Evolutionary conservation across 495 filamentous ascomycete genomes (phyloP).

Genomic region (Daldinia childiae): DNA sequence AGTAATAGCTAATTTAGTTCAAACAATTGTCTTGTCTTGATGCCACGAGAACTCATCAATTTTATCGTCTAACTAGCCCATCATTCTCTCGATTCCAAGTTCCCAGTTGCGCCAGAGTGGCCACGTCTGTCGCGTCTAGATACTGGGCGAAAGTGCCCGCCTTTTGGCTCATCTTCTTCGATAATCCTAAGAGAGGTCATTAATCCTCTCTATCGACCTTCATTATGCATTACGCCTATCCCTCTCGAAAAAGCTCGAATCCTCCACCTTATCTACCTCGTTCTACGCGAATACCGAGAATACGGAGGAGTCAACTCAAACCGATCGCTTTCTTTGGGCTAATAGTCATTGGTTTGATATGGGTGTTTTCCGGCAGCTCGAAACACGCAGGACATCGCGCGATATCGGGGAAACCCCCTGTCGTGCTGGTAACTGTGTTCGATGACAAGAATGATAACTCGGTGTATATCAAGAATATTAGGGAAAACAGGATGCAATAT

Average conservation of each 20-base stretch:
- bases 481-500: conserved; percentile 85
- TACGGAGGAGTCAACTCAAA: conserved; percentile 75
- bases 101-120: conserved; percentile 28
- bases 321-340: conserved; percentile 66
- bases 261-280: conserved; percentile 69
- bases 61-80: no score
- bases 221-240: conserved; percentile 91
- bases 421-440: conserved; percentile 88
- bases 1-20: conserved; percentile 8
- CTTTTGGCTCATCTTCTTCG: conserved; percentile 12
- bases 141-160: conserved; percentile 22
- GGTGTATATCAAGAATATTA: conserved; percentile 73
- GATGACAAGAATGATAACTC: conserved; percentile 70
- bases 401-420: conserved; percentile 75
- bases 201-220: conserved; percentile 28
- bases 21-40: conserved; percentile 12
- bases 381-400: conserved; percentile 45
- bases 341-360: conserved; percentile 67
- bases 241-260: conserved; percentile 80
- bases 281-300: conserved; percentile 65
- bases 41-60: conserved; percentile 21
- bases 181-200: conserved; percentile 5
- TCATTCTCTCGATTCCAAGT: not conserved
- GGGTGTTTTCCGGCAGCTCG: conserved; percentile 64
- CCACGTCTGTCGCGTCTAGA: conserved; percentile 30